Conservation (phyloP, 2,329 filamentous ascomycete genomes). For the Beauveria bassiana region DNA sequence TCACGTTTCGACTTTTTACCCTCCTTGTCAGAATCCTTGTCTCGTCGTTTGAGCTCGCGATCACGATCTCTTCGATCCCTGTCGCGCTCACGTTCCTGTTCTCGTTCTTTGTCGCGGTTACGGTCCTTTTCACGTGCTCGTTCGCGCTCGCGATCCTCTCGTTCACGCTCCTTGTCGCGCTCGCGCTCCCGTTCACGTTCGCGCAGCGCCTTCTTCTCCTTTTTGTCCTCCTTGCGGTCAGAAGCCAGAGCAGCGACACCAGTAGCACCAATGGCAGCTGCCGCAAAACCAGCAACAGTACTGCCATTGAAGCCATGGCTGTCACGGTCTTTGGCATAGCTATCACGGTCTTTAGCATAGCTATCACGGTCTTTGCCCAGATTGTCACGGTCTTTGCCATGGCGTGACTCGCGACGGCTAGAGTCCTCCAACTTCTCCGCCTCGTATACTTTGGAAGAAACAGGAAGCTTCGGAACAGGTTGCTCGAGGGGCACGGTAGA, state of each 20-base stretch:
- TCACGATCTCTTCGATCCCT: conserved; percentile 23
- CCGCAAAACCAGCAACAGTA: conserved; percentile 37
- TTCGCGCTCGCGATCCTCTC: conserved; percentile 9
- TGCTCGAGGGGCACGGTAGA: conserved; percentile 69
- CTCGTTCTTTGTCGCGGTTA: conserved; percentile 15
- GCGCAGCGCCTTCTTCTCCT: conserved; percentile 15
- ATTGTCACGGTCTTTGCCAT: conserved; percentile 5
- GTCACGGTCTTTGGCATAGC: neutral
- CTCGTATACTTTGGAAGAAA: conserved; percentile 62
- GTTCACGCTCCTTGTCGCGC: conserved; percentile 11
- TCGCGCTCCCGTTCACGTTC: conserved; percentile 15
- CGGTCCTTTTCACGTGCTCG: conserved; percentile 16
- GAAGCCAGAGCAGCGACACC: conserved; percentile 31
- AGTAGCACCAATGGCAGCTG: conserved; percentile 42
- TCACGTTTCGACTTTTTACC: conserved; percentile 24
- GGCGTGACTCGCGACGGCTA: conserved; percentile 25
- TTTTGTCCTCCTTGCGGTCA: conserved; percentile 18
- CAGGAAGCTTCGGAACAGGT: conserved; percentile 69
- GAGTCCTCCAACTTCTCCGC: conserved; percentile 33
- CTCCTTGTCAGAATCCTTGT: conserved; percentile 12
- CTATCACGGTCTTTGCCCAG: too few species aligned
- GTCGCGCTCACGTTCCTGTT: conserved; percentile 16
- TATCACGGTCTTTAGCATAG: neutral
- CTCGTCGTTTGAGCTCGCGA: conserved; percentile 19
- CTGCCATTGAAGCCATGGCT: conserved; percentile 27